Evolutionary conservation across 1,284 basidiomycete species (phyloP).

Genomic region (Tilletia walkeri): DNA sequence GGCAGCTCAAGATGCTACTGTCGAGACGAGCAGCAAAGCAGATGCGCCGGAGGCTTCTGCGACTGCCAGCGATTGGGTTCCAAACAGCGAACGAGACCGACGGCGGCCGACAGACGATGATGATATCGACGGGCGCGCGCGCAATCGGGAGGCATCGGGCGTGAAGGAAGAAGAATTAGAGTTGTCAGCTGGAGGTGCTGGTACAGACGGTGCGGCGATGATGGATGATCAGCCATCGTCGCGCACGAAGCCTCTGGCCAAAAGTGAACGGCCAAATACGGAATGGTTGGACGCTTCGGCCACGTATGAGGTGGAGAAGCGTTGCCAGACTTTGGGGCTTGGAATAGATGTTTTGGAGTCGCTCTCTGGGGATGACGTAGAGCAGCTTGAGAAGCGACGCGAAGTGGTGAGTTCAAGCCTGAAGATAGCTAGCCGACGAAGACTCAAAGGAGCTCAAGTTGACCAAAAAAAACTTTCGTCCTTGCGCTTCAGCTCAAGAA

Average conservation of each 20-base stretch:
- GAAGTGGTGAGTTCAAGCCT: not conserved
- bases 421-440: too few species aligned
- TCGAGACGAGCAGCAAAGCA: not conserved
- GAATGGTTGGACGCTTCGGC: slow-evolving; percentile 19
- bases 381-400: slow-evolving; percentile 30
- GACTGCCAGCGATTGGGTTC: not conserved
- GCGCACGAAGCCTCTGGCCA: too few species aligned
- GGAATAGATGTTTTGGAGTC: slow-evolving; percentile 24
- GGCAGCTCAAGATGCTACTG: too few species aligned
- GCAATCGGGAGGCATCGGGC: too few species aligned
- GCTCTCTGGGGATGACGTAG: slow-evolving; percentile 27
- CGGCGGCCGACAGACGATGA: too few species aligned
- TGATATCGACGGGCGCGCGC: too few species aligned
- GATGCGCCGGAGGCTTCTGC: not conserved
- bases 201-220: too few species aligned
- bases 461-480: not conserved
- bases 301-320: slow-evolving; percentile 24
- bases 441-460: too few species aligned
- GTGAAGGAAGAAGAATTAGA: too few species aligned
- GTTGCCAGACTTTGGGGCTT: slow-evolving; percentile 24
- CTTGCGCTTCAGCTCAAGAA: slow-evolving; percentile 30
- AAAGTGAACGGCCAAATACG: not conserved
- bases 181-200: too few species aligned
- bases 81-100: too few species aligned
- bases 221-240: too few species aligned